These are phyloP conservation scores for Salisapilia sapeloensis DNA, from an alignment of 352 stramenopile species.

Conservation along the genomic window DNA sequence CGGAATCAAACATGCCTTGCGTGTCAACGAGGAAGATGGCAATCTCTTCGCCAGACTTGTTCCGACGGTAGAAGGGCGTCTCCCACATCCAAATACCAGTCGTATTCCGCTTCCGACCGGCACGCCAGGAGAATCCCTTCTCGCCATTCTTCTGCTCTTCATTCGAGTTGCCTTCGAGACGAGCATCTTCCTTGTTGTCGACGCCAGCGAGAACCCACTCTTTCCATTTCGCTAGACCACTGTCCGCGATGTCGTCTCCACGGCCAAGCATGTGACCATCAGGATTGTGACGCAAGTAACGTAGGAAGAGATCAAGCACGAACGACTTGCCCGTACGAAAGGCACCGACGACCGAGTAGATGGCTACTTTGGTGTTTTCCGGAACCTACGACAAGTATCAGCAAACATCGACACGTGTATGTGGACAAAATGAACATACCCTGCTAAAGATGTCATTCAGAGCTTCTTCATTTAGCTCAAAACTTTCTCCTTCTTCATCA, in stretches of 20 bases:
- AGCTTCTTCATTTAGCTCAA: slow-evolving; percentile 54
- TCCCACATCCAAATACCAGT: slow-evolving; percentile 99
- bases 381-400: slow-evolving; percentile 19
- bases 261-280: slow-evolving; percentile 22
- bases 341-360: slow-evolving; percentile 95
- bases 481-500: slow-evolving; percentile 77
- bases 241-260: slow-evolving; percentile 17
- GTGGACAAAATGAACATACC: slow-evolving; percentile 3
- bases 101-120: slow-evolving; percentile 93
- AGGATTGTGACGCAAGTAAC: slow-evolving; percentile 84
- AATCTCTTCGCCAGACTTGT: slow-evolving; percentile 69
- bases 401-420: neutral
- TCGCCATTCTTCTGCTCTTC: slow-evolving; percentile 56
- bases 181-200: slow-evolving; percentile 23
- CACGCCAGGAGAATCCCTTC: slow-evolving; percentile 92
- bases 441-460: slow-evolving; percentile 57
- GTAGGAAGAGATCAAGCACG: slow-evolving; percentile 94
- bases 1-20: slow-evolving; percentile 99
- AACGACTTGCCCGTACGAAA: slow-evolving; percentile 99
- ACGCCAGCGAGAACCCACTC: slow-evolving; percentile 45
- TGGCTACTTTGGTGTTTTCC: slow-evolving; percentile 91
- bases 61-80: slow-evolving; percentile 91
- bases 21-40: slow-evolving; percentile 97
- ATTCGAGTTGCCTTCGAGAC: slow-evolving; percentile 76
- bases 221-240: slow-evolving; percentile 38